Conservation (phyloP, 2,329 filamentous ascomycete genomes). For the Huntiella decipiens region DNA sequence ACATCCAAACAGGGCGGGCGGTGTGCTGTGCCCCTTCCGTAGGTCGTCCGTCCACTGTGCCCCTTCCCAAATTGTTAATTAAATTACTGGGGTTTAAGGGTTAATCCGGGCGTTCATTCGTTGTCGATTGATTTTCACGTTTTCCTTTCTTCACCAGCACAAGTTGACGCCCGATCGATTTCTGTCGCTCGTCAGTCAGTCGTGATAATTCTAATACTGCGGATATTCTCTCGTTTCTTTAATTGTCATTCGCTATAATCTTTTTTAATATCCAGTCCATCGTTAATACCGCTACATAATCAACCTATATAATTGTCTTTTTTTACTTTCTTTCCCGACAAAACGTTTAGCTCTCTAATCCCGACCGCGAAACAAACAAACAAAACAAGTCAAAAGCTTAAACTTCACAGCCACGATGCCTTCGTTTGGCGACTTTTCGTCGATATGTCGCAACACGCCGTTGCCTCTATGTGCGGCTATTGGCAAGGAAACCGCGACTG, state of each 20-base stretch:
- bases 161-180: too few species aligned
- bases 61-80: too few species aligned
- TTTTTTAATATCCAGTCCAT: neutral
- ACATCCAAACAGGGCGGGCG: too few species aligned
- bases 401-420: conserved; percentile 29
- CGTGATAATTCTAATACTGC: neutral
- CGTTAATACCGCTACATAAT: neutral
- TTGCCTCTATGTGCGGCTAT: conserved; percentile 77
- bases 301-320: neutral
- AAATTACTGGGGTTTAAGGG: too few species aligned
- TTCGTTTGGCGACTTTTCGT: conserved; percentile 79
- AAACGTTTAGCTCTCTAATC: neutral
- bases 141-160: neutral
- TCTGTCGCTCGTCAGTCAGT: too few species aligned
- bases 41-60: too few species aligned
- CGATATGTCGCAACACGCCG: conserved; percentile 67
- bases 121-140: neutral
- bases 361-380: neutral
- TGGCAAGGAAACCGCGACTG: conserved; percentile 51
- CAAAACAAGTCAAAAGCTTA: conserved; percentile 10
- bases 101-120: too few species aligned
- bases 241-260: neutral
- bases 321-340: neutral
- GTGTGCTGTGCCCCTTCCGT: too few species aligned
- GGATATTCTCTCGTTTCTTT: neutral